phyloP scores from a whole-genome alignment of 208 protist species.

The Acanthamoeba castellanii region DNA sequence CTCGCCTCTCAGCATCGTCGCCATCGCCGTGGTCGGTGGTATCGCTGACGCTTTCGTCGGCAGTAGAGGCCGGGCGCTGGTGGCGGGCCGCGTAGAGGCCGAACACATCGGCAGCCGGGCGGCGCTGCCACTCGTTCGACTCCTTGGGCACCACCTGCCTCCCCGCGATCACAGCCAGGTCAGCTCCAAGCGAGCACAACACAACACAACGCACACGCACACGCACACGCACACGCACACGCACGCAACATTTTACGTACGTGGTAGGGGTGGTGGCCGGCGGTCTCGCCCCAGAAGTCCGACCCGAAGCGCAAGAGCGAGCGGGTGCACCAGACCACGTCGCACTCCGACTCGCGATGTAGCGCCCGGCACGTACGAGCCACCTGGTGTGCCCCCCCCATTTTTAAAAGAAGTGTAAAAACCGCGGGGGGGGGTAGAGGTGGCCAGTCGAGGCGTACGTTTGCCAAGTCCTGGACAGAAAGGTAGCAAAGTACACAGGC shows the following conservation, averaged over 20 bases:
- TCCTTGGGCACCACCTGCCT: not conserved
- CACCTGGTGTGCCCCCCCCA: not conserved
- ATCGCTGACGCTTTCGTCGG: not conserved
- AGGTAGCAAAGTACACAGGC: too few species aligned
- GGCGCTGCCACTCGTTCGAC: not conserved
- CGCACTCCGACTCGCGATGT: not conserved
- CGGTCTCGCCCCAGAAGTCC: slow-evolving; percentile 19
- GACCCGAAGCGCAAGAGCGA: not conserved
- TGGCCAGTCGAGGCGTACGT: too few species aligned
- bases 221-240: too few species aligned
- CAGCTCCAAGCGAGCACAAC: too few species aligned
- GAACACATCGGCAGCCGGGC: not conserved
- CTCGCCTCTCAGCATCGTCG: not conserved
- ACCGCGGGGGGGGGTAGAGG: too few species aligned
- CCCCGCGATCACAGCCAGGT: not conserved
- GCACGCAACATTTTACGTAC: not conserved
- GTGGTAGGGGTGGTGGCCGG: not conserved
- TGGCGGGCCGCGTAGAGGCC: not conserved
- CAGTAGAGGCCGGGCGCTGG: not conserved
- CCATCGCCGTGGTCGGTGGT: not conserved
- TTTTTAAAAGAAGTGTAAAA: too few species aligned
- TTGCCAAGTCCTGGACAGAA: too few species aligned
- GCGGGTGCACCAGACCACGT: not conserved
- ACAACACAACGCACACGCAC: too few species aligned
- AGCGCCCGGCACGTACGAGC: not conserved